phyloP scores from a whole-genome alignment of 805 yeast genomes.

The Grigorovia transvaalensis region DNA sequence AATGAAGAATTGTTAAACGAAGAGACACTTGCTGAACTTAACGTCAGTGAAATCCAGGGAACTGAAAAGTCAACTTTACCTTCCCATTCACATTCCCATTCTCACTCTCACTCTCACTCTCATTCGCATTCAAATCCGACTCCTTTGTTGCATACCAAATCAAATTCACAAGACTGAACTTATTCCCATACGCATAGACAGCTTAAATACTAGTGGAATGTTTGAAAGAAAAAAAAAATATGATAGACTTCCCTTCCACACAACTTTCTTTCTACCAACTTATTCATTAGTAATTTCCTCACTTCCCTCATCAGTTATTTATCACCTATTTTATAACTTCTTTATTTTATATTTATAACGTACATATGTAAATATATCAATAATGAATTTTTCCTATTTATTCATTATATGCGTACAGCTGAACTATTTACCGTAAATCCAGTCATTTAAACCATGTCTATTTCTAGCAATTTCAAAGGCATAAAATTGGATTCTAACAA shows the following conservation, averaged over 20 bases:
- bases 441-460: slow-evolving; percentile 81
- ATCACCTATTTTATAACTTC: background rate
- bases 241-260: no score
- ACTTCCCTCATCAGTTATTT: no score
- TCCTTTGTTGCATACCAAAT: slow-evolving; percentile 7
- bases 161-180: slow-evolving; percentile 6
- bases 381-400: no score
- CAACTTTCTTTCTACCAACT: no score
- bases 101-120: slow-evolving; percentile 2
- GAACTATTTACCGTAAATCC: slow-evolving; percentile 44
- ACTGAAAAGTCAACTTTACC: background rate
- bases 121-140: background rate
- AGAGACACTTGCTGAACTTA: background rate
- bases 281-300: background rate
- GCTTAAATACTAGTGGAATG: background rate
- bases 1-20: background rate
- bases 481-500: slow-evolving; percentile 85
- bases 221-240: no score
- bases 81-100: background rate
- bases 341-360: background rate
- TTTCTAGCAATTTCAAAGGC: slow-evolving; percentile 93
- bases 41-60: background rate
- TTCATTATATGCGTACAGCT: background rate
- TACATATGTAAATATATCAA: background rate
- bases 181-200: slow-evolving; percentile 1